Evolutionary conservation across 495 filamentous ascomycete species (phyloP).

Genomic region (Sordaria brevicollis): DNA sequence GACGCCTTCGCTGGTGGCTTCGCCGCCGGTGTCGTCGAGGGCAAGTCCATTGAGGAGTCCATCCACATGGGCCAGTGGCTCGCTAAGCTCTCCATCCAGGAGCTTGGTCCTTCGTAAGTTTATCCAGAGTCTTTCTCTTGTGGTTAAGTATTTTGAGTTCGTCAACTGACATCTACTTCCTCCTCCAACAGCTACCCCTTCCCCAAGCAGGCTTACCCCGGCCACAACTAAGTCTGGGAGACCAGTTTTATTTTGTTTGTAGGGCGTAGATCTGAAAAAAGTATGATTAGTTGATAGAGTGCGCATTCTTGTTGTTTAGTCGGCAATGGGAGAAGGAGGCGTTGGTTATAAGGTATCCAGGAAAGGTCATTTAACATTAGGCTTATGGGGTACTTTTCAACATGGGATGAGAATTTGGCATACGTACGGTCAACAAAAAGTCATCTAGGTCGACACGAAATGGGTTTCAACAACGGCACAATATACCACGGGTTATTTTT

Average conservation of each 20-base stretch:
- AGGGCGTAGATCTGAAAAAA: not conserved
- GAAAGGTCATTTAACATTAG: not conserved
- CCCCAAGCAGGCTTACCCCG: constrained; percentile 68
- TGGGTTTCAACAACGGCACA: constrained; percentile 24
- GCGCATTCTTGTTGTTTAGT: not conserved
- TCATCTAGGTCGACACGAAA: constrained; percentile 9
- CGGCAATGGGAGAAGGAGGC: not conserved
- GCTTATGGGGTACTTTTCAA: not conserved
- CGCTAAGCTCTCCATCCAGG: constrained; percentile 80
- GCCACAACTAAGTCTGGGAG: constrained; percentile 9
- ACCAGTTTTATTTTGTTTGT: not conserved
- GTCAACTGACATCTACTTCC: not conserved
- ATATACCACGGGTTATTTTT: not conserved
- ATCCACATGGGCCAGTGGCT: constrained; percentile 94
- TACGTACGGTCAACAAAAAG: constrained; percentile 5
- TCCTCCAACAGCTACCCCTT: constrained; percentile 27
- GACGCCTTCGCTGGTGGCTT: constrained; percentile 97
- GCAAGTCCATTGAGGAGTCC: constrained; percentile 61
- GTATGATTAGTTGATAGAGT: not conserved
- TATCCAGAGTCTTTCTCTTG: constrained; percentile 3
- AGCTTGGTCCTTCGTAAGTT: constrained; percentile 89
- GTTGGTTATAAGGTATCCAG: not conserved
- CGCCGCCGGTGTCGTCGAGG: constrained; percentile 75
- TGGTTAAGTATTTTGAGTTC: not conserved
- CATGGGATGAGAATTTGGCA: not conserved